Percentiles rank a stretch among this genome's conserved stretches.
Conservation (phyloP, 2,329 filamentous ascomycete species). For the Sordariomycetes sp. region DNA sequence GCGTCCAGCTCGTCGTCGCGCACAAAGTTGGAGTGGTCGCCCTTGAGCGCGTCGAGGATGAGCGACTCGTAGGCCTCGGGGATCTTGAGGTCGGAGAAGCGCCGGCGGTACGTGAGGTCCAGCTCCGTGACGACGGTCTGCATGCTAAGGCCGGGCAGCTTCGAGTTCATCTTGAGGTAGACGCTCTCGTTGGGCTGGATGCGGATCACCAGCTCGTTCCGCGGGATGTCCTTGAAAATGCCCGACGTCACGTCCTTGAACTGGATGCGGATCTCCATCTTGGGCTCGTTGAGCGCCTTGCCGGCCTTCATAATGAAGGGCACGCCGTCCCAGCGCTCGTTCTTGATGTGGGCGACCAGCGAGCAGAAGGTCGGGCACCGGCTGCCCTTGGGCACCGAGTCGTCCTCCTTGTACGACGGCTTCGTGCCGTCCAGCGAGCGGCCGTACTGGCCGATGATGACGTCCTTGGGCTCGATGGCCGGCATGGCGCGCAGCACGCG, state of each 20-base stretch:
- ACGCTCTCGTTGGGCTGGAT: slow-evolving; percentile 99
- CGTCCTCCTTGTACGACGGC: slow-evolving; percentile 96
- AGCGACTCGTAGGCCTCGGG: slow-evolving; percentile 98
- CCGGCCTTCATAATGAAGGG: slow-evolving; percentile 99
- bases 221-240: slow-evolving; percentile 99
- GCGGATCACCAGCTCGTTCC: slow-evolving; percentile 97
- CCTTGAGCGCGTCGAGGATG: slow-evolving; percentile 95
- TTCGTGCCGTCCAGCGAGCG: slow-evolving; percentile 93
- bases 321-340: slow-evolving; percentile 98
- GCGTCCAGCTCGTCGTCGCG: slow-evolving; percentile 94
- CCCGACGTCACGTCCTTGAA: slow-evolving; percentile 99
- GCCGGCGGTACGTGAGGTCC: slow-evolving; percentile 92
- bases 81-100: slow-evolving; percentile 99
- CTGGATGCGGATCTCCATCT: slow-evolving; percentile 98
- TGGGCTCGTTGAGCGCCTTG: slow-evolving; percentile 98
- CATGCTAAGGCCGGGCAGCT: slow-evolving; percentile 96
- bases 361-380: slow-evolving; percentile 97
- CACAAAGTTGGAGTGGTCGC: slow-evolving; percentile 98
- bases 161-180: slow-evolving; percentile 99
- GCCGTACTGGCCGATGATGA: slow-evolving; percentile 98
- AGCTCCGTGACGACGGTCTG: slow-evolving; percentile 98
- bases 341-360: slow-evolving; percentile 97
- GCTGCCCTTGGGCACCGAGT: slow-evolving; percentile 72
- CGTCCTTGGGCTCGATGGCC: slow-evolving; percentile 95
- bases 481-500: slow-evolving; percentile 89